phyloP scores from a whole-genome alignment of 179 eudicot genomes.

The Corrigiola litoralis region DNA sequence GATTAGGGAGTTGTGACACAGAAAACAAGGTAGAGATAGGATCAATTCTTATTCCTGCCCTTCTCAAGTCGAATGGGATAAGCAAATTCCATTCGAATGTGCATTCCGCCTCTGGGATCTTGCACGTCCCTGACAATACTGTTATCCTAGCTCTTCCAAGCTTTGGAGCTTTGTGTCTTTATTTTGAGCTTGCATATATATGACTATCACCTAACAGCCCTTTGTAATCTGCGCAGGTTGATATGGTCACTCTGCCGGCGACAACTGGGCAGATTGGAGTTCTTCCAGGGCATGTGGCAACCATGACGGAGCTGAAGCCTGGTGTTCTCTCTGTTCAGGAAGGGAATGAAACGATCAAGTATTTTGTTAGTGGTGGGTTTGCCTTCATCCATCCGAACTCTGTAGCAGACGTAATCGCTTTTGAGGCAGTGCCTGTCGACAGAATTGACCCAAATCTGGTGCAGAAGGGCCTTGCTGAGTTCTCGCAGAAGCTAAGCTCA shows the following conservation, averaged over 20 bases:
- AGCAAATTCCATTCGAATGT: too few relatives aligned
- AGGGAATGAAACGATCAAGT: slow-evolving; percentile 52
- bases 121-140: too few relatives aligned
- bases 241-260: slow-evolving; percentile 74
- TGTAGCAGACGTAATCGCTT: slow-evolving; percentile 53
- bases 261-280: slow-evolving; percentile 79
- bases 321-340: slow-evolving; percentile 61
- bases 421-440: slow-evolving; percentile 64
- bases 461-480: slow-evolving; percentile 59
- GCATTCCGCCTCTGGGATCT: too few relatives aligned
- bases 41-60: too few relatives aligned
- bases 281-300: slow-evolving; percentile 68
- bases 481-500: slow-evolving; percentile 58
- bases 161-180: too few relatives aligned
- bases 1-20: too few relatives aligned
- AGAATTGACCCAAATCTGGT: slow-evolving; percentile 53
- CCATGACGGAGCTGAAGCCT: slow-evolving; percentile 70
- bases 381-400: slow-evolving; percentile 66
- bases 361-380: slow-evolving; percentile 70
- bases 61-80: too few relatives aligned
- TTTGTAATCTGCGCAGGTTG: slow-evolving; percentile 43
- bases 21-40: too few relatives aligned
- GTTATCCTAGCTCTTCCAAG: too few relatives aligned
- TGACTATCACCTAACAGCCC: neutral
- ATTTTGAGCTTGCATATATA: too few relatives aligned